Percentiles rank a stretch among this genome's conserved stretches.
Conservation (phyloP, 148 eudicot genomes). For the Fallopia convolvulus region DNA sequence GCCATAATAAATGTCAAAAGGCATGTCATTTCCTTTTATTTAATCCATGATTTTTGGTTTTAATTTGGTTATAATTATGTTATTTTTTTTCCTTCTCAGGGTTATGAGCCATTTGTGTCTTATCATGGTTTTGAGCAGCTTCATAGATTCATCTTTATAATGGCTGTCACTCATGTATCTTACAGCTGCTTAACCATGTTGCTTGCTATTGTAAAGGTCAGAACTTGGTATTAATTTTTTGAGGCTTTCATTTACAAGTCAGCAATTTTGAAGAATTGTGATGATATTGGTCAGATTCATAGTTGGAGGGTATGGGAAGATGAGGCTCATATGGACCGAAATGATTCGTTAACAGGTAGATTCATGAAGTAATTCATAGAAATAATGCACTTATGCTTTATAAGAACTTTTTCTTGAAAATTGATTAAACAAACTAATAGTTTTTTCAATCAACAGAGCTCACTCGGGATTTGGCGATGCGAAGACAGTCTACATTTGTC, state of each 20-base stretch:
- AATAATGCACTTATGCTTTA: neutral
- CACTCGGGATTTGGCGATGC: constrained; percentile 64
- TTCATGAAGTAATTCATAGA: neutral
- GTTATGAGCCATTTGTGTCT: constrained; percentile 84
- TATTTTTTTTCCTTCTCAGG: constrained; percentile 30
- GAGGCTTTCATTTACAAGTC: neutral
- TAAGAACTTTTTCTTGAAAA: neutral
- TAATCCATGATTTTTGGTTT: neutral
- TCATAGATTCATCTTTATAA: constrained; percentile 95
- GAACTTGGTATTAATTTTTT: neutral
- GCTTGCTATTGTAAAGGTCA: constrained; percentile 94
- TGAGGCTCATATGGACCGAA: constrained; percentile 69
- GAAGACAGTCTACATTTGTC: constrained; percentile 78
- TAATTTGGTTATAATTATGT: neutral
- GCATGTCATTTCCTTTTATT: constrained; percentile 28
- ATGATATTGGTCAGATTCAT: constrained; percentile 46
- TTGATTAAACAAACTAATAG: no score
- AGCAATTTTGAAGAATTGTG: constrained; percentile 1
- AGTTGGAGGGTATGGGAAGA: constrained; percentile 95
- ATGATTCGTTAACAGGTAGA: constrained; percentile 61
- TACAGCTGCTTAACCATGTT: constrained; percentile 98
- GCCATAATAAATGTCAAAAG: constrained; percentile 65
- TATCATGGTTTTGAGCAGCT: constrained; percentile 97
- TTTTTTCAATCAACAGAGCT: constrained; percentile 43
- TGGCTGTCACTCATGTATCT: constrained; percentile 95